phyloP scores from a whole-genome alignment of 345 rosid genomes.

The Gossypium rotundifolium region DNA sequence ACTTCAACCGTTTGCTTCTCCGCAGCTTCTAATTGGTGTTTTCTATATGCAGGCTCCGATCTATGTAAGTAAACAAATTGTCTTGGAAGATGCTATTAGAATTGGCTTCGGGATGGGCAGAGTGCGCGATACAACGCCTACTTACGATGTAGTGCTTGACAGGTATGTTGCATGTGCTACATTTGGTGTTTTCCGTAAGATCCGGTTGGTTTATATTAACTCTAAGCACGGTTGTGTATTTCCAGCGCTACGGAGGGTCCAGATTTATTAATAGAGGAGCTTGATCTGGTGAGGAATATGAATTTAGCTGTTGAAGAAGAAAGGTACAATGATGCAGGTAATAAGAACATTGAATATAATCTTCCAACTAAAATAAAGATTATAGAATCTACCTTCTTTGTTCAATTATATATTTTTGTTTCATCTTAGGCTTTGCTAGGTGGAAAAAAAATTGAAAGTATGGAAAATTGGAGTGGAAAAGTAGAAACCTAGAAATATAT shows the following conservation, averaged over 20 bases:
- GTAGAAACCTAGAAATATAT: too few species aligned
- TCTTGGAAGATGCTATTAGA: slow-evolving; percentile 66
- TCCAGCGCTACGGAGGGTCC: slow-evolving; percentile 73
- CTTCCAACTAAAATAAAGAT: not conserved
- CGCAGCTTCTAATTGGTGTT: slow-evolving; percentile 9
- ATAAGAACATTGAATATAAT: not conserved
- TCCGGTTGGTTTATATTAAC: slow-evolving; percentile 31
- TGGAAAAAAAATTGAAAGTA: too few species aligned
- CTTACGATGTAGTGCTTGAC: slow-evolving; percentile 72
- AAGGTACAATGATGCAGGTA: slow-evolving; percentile 87
- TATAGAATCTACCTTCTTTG: not conserved
- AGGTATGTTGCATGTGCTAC: slow-evolving; percentile 31
- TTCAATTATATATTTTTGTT: not conserved
- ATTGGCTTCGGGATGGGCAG: slow-evolving; percentile 63
- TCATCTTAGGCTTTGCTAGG: too few species aligned
- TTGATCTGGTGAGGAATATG: slow-evolving; percentile 56
- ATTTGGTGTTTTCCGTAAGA: not conserved
- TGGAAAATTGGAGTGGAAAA: too few species aligned
- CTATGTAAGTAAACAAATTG: slow-evolving; percentile 69
- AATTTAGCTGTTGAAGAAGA: slow-evolving; percentile 71
- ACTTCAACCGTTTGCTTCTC: slow-evolving; percentile 6
- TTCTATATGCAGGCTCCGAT: slow-evolving; percentile 68
- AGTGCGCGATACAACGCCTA: slow-evolving; percentile 36
- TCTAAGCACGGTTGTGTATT: slow-evolving; percentile 19
- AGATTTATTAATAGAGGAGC: slow-evolving; percentile 64